Percentiles rank a stretch among this genome's conserved stretches.
Evolutionary conservation across 2,329 filamentous ascomycete species (phyloP).

Genomic region (Lasiodiplodia citricola): DNA sequence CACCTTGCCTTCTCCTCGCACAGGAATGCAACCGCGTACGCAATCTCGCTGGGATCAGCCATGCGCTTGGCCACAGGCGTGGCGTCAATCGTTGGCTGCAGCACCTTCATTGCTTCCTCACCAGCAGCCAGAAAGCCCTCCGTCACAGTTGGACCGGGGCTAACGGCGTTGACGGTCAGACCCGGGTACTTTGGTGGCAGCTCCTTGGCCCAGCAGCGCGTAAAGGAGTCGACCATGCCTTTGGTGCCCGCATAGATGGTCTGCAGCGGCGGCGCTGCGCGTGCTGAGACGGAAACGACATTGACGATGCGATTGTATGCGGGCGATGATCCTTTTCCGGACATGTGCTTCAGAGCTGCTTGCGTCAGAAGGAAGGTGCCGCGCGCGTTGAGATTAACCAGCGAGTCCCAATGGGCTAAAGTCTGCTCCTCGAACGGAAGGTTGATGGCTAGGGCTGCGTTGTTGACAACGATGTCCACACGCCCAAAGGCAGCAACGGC

Average conservation of each 20-base stretch:
- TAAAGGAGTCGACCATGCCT: conserved; percentile 57
- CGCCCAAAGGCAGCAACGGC: conserved; percentile 48
- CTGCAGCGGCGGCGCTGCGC: conserved; percentile 44
- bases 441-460: conserved; percentile 48
- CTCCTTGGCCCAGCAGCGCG: conserved; percentile 53
- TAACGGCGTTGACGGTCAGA: conserved; percentile 54
- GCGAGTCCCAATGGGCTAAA: conserved; percentile 46
- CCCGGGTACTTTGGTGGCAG: conserved; percentile 50
- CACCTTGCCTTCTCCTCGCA: conserved; percentile 53
- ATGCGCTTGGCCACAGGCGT: conserved; percentile 52
- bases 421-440: conserved; percentile 47
- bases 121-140: conserved; percentile 36
- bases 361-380: conserved; percentile 52
- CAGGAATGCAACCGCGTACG: conserved; percentile 53
- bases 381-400: conserved; percentile 51
- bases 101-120: conserved; percentile 53
- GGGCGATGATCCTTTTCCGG: conserved; percentile 28
- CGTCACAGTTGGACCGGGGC: conserved; percentile 52
- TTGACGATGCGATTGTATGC: conserved; percentile 48
- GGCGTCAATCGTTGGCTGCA: conserved; percentile 55
- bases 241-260: conserved; percentile 59
- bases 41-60: conserved; percentile 54
- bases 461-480: conserved; percentile 58
- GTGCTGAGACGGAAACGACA: conserved; percentile 47
- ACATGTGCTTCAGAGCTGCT: conserved; percentile 47